Evolutionary conservation across 202 grass and related monocot genomes (phyloP).

Genomic region (Dendrocalamus latiflorus): DNA sequence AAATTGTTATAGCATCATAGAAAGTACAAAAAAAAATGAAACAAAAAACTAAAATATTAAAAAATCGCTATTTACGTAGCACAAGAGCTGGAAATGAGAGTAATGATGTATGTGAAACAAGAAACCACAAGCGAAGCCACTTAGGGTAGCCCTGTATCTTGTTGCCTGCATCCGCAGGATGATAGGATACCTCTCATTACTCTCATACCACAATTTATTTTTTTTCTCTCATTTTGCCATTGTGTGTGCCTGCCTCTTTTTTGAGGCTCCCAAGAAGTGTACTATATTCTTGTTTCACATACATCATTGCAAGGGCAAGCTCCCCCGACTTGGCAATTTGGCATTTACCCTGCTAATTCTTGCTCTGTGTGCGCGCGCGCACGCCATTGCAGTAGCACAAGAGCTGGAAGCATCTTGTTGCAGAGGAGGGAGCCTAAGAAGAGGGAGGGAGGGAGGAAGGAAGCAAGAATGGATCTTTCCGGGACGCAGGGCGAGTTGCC

Average conservation of each 20-base stretch:
- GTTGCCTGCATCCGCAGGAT: no score
- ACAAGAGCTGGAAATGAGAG: no score
- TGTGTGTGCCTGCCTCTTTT: not conserved
- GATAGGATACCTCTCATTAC: no score
- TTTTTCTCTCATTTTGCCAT: no score
- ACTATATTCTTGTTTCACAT: conserved; percentile 32
- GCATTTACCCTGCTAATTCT: conserved; percentile 19
- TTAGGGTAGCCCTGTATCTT: no score
- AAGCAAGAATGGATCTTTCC: conserved; percentile 71
- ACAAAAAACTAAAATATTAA: no score
- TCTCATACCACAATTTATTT: no score
- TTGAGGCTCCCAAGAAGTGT: conserved; percentile 32
- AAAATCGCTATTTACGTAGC: no score
- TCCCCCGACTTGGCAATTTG: not conserved
- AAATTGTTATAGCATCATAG: no score
- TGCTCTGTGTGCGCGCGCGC: not conserved
- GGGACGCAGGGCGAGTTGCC: conserved; percentile 73
- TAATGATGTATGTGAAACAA: no score
- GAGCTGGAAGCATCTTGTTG: conserved; percentile 12
- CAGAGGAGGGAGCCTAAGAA: conserved; percentile 5
- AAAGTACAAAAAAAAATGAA: no score
- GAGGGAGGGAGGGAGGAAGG: not conserved
- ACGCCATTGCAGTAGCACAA: conserved; percentile 28
- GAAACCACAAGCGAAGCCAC: no score
- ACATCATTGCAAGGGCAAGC: conserved; percentile 30